phyloP scores from a whole-genome alignment of 228 moss, liverwort and hornwort genomes.

The Sphagnum fallax region DNA sequence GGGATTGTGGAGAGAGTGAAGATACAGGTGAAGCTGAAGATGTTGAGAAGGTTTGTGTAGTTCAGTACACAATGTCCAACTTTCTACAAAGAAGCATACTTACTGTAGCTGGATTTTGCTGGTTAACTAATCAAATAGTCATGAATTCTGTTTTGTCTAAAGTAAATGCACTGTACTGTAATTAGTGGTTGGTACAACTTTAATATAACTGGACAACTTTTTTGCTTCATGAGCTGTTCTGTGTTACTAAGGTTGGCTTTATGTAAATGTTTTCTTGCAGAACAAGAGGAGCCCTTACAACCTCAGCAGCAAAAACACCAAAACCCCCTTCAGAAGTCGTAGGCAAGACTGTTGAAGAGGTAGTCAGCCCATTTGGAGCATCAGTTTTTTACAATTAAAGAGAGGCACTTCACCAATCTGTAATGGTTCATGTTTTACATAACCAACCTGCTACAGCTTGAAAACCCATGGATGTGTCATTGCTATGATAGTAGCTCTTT shows the following conservation, averaged over 20 bases:
- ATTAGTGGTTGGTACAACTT: neutral
- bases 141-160: neutral
- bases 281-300: constrained; percentile 21
- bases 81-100: too few relatives aligned
- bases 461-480: too few relatives aligned
- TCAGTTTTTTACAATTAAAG: too few relatives aligned
- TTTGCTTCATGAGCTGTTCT: neutral
- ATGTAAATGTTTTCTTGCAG: constrained; percentile 9
- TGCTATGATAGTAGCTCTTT: too few relatives aligned
- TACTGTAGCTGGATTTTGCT: too few relatives aligned
- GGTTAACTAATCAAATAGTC: neutral
- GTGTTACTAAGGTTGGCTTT: neutral
- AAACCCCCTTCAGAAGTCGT: constrained; percentile 54
- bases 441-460: too few relatives aligned
- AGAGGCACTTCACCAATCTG: too few relatives aligned
- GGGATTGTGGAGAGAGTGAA: neutral
- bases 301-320: constrained; percentile 27
- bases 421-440: too few relatives aligned
- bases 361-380: constrained; percentile 2
- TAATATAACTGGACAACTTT: neutral
- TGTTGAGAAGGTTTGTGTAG: neutral
- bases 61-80: too few relatives aligned
- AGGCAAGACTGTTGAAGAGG: constrained; percentile 52
- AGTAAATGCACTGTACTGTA: neutral
- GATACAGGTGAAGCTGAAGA: neutral